Percentiles rank a stretch among this genome's conserved stretches.
Evolutionary conservation across 192 early-diverging fungal genomes (phyloP).

Genomic region (Podila epigama): DNA sequence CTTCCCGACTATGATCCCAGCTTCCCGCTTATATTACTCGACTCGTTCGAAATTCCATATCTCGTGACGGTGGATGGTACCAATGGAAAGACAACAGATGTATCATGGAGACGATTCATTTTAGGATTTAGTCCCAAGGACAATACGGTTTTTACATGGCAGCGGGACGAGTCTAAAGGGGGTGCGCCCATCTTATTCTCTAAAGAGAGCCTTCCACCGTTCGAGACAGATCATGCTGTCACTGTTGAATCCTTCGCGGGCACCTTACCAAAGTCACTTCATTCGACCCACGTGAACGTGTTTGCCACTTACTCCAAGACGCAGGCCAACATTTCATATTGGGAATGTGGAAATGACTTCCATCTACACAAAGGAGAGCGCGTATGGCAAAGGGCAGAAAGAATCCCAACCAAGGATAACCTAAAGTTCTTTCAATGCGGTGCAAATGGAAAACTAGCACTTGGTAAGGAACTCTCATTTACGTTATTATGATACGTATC

Average conservation of each 20-base stretch:
- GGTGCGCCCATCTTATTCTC: conserved; percentile 33
- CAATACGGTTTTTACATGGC: conserved; percentile 40
- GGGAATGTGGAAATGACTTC: conserved; percentile 38
- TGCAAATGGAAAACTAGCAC: conserved; percentile 49
- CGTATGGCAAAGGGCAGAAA: conserved; percentile 28
- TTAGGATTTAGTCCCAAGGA: conserved; percentile 40
- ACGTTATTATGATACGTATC: too few relatives aligned
- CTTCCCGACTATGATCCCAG: conserved; percentile 38
- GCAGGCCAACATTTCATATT: conserved; percentile 47
- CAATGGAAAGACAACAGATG: conserved; percentile 35
- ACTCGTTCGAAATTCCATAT: conserved; percentile 46
- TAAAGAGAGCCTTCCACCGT: conserved; percentile 34
- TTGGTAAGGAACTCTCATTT: conserved; percentile 25
- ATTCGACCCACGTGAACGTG: conserved; percentile 45
- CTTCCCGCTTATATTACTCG: conserved; percentile 27
- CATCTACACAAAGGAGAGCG: conserved; percentile 13
- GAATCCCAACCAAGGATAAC: conserved; percentile 14
- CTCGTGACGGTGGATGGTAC: conserved; percentile 21
- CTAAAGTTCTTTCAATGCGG: conserved; percentile 49
- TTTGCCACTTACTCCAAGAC: conserved; percentile 51
- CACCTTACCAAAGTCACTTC: conserved; percentile 38
- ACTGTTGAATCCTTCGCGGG: conserved; percentile 46
- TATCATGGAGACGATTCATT: conserved; percentile 39
- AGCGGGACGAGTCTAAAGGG: conserved; percentile 17
- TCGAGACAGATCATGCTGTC: conserved; percentile 12